phyloP scores from a whole-genome alignment of 73 alveolate species.

The Paramecium biaurelia region DNA sequence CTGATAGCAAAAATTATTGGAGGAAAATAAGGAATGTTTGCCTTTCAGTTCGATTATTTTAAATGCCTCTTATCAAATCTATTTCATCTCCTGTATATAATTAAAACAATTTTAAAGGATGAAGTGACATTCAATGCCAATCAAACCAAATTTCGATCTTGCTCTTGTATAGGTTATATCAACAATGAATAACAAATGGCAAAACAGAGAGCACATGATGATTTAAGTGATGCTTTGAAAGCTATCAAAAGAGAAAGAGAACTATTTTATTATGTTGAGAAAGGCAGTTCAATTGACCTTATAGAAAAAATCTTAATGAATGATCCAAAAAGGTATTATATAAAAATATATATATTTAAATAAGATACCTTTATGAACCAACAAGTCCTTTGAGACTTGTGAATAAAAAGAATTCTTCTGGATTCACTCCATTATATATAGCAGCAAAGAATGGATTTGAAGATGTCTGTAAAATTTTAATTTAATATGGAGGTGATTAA shows the following conservation, averaged over 20 bases:
- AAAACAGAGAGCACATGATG: neutral
- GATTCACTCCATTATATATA: constrained; percentile 73
- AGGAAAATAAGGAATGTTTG: constrained; percentile 34
- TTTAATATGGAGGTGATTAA: constrained; percentile 69
- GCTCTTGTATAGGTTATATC: neutral
- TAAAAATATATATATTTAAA: too few species aligned
- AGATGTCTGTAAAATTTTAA: constrained; percentile 62
- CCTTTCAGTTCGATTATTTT: constrained; percentile 41
- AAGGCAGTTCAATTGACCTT: neutral
- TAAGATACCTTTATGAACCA: neutral
- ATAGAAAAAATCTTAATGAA: neutral
- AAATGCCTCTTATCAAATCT: neutral
- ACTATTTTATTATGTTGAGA: neutral
- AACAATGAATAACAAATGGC: neutral
- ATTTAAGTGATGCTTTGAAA: neutral
- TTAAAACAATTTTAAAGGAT: neutral
- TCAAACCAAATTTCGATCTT: neutral
- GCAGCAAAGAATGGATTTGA: constrained; percentile 73
- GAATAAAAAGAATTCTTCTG: constrained; percentile 45
- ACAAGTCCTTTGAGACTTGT: constrained; percentile 40
- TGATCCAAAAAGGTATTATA: constrained; percentile 40
- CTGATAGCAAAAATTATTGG: constrained; percentile 19
- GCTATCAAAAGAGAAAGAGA: neutral
- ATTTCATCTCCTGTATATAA: neutral
- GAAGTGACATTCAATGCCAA: neutral